A percentile compares a stretch with the other conserved stretches of the same genome.
These are phyloP conservation scores for Wickerhamomyces tratensis DNA, from an alignment of 805 yeast species.

Conservation along the genomic window DNA sequence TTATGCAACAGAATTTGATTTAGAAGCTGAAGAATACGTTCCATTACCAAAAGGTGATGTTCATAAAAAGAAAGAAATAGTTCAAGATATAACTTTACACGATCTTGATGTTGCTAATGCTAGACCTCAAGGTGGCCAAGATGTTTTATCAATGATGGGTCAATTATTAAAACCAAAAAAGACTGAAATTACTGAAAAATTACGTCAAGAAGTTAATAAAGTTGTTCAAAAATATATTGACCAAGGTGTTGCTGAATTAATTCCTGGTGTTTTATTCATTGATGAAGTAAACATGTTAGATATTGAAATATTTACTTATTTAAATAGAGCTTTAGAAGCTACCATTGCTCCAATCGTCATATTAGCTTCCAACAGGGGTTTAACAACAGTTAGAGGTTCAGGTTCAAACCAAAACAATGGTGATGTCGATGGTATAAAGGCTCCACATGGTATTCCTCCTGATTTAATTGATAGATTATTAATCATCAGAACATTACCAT, in stretches of 20 bases:
- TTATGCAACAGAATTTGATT: conserved; percentile 94
- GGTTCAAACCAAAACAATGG: conserved; percentile 18
- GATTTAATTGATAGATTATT: conserved; percentile 87
- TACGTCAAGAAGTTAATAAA: conserved; percentile 88
- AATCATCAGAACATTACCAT: conserved; percentile 89
- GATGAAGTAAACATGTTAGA: conserved; percentile 99
- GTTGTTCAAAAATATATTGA: conserved; percentile 94
- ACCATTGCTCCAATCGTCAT: conserved; percentile 91
- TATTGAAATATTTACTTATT: conserved; percentile 90
- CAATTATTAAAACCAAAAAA: conserved; percentile 92
- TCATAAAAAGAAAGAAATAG: conserved; percentile 95
- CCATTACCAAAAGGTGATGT: conserved; percentile 99
- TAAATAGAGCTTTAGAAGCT: conserved; percentile 89
- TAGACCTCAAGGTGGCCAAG: conserved; percentile 95
- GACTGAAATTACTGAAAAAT: conserved; percentile 94
- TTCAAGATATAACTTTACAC: conserved; percentile 93
- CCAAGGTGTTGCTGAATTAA: conserved; percentile 95
- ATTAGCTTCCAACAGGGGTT: conserved; percentile 91
- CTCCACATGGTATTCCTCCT: conserved; percentile 97
- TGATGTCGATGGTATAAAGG: conserved; percentile 48
- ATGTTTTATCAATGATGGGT: conserved; percentile 92
- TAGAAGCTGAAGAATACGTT: conserved; percentile 97
- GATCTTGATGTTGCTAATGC: conserved; percentile 96
- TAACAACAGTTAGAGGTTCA: conserved; percentile 87
- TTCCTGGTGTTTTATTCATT: conserved; percentile 95